Evolutionary conservation across 345 rosid species (phyloP), one percentile per base, ranked within the genome.

Genomic region (Geranium rotundifolium): DNA sequence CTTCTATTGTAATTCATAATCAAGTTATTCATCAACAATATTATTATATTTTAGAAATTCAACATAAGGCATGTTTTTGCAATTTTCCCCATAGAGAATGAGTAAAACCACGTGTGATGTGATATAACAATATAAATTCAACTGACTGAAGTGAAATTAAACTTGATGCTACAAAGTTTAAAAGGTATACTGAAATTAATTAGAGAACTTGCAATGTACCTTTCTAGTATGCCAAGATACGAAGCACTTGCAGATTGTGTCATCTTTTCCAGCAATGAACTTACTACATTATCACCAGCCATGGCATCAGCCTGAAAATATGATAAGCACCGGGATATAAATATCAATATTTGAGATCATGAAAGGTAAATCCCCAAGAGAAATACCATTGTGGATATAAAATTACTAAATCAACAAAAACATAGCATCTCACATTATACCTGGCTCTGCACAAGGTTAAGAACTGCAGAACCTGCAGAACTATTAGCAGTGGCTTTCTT

Each of bases 391-490:
- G 4, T 34, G 41, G 41, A 34, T 41, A 41, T 41, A 1, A 5
- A 41, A 9, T 12, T 64, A 34, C 55, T 56, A 61, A 23, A 63
- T 27, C 6, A 31, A 9, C 27, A 46, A 49, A 17, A 31, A 23
- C 20, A 39, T 37, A 50, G 50, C 70, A 54, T 58, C 71, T 9
- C 12, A 12, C 1, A 9, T 41, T 12, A 41, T 54, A 88, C 99
- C 97, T 90, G 90, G 79, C 95, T 86, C 82, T 88, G 99, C 75
- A 90, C 78, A 65, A 93, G 91, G 75, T 93, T 90, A 77, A 93
- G 90, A 74, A 90, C 91, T 64, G 85, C 85, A 69, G 97, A 93
- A 78, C 99, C 99, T 19, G 74, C 73, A 75, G 61, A 88, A 70
- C 82, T 79, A 80, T 83, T 84, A 41, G 84, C 80, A 23, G 89